A percentile compares a stretch with the other conserved stretches of the same genome.
phyloP scores from a whole-genome alignment of 257 asterid genomes.

The Solanum neorickii region DNA sequence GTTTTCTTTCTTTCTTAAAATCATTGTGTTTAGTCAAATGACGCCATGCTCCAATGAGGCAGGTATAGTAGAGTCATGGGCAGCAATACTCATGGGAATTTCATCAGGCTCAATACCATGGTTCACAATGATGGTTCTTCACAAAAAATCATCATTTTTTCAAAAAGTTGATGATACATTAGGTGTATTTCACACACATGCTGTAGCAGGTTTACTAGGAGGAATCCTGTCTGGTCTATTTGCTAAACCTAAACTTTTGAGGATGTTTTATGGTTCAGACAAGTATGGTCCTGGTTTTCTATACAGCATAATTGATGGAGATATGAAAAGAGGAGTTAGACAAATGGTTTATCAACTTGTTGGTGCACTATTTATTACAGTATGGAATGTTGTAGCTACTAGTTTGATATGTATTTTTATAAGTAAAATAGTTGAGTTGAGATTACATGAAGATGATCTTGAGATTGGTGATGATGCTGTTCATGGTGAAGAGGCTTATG shows the following conservation, averaged over 20 bases:
- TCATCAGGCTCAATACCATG: slow-evolving; percentile 63
- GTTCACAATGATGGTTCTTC: slow-evolving; percentile 80
- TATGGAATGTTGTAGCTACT: slow-evolving; percentile 38
- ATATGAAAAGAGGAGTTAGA: slow-evolving; percentile 11
- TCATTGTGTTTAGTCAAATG: too few relatives aligned
- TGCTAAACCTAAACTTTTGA: slow-evolving; percentile 39
- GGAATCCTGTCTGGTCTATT: slow-evolving; percentile 55
- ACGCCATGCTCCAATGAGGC: not conserved
- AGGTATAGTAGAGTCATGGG: slow-evolving; percentile 76
- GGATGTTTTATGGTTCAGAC: slow-evolving; percentile 4
- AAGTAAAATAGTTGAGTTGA: slow-evolving; percentile 15
- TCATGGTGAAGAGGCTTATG: slow-evolving; percentile 53
- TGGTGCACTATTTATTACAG: slow-evolving; percentile 36
- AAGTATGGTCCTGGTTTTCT: slow-evolving; percentile 30
- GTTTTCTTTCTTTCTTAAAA: too few relatives aligned
- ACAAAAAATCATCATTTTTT: slow-evolving; percentile 49
- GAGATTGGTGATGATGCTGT: slow-evolving; percentile 50
- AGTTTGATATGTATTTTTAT: slow-evolving; percentile 42
- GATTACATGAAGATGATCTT: slow-evolving; percentile 48
- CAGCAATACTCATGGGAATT: slow-evolving; percentile 59
- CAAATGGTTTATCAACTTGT: slow-evolving; percentile 37
- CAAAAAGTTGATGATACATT: slow-evolving; percentile 61
- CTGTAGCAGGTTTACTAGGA: slow-evolving; percentile 59
- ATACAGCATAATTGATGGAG: slow-evolving; percentile 22
- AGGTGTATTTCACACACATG: slow-evolving; percentile 61